Conservation (phyloP, 495 filamentous ascomycete genomes). For the Hypoxylon cercidicola region DNA sequence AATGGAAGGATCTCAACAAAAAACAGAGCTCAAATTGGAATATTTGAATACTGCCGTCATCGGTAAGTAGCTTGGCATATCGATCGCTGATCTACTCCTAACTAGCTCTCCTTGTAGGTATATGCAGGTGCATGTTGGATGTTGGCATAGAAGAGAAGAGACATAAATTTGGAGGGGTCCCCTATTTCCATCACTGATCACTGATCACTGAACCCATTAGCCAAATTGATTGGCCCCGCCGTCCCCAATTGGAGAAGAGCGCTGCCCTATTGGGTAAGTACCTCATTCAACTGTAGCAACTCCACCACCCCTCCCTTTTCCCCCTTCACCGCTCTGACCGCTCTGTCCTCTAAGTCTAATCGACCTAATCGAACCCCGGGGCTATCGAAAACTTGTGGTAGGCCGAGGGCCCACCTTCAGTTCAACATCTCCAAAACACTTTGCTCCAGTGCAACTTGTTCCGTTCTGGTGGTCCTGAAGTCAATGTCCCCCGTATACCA, state of each 20-base stretch:
- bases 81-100: slow-evolving; percentile 29
- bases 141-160: background rate
- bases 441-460: slow-evolving; percentile 3
- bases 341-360: slow-evolving; percentile 23
- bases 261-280: slow-evolving; percentile 32
- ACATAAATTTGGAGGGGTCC: background rate
- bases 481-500: slow-evolving; percentile 29
- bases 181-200: background rate
- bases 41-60: slow-evolving; percentile 9
- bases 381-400: slow-evolving; percentile 35
- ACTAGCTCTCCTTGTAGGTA: background rate
- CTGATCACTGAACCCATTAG: background rate
- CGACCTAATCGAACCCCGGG: slow-evolving; percentile 1
- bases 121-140: no score
- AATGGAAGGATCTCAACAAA: slow-evolving; percentile 30
- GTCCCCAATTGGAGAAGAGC: slow-evolving; percentile 22
- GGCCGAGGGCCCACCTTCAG: slow-evolving; percentile 30
- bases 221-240: slow-evolving; percentile 13
- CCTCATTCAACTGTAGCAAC: slow-evolving; percentile 8
- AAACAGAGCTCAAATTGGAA: slow-evolving; percentile 5
- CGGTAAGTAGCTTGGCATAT: slow-evolving; percentile 15
- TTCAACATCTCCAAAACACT: slow-evolving; percentile 42
- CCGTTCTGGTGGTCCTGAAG: slow-evolving; percentile 20
- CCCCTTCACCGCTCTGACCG: slow-evolving; percentile 42
- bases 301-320: slow-evolving; percentile 28